These are phyloP conservation scores for Yamadazyma taylorii DNA, from an alignment of 1,139 yeast genomes.

Conservation along the genomic window DNA sequence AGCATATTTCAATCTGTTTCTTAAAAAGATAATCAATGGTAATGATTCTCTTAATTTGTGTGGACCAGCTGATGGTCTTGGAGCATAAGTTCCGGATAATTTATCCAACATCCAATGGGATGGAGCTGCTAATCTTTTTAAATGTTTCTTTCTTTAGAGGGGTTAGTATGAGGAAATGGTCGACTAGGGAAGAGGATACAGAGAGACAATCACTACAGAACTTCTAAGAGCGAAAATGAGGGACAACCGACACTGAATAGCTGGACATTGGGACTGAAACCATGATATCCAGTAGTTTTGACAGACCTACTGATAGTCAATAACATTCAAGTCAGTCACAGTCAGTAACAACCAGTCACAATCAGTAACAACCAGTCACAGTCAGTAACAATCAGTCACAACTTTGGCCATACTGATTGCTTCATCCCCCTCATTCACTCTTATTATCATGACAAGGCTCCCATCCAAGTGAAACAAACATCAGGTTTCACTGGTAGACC, in stretches of 20 bases:
- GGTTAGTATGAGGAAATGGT: too few species aligned
- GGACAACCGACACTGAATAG: too few species aligned
- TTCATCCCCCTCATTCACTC: not conserved
- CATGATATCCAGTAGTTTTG: too few species aligned
- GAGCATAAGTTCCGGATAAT: conserved; percentile 98
- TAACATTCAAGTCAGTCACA: too few species aligned
- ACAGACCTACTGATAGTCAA: too few species aligned
- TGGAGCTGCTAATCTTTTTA: conserved; percentile 62
- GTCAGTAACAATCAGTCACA: not conserved
- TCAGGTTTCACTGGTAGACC: conserved; percentile 11
- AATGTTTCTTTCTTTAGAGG: conserved; percentile 32
- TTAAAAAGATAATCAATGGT: conserved; percentile 95
- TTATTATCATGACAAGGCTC: conserved; percentile 33
- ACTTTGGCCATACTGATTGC: too few species aligned
- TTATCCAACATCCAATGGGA: conserved; percentile 99
- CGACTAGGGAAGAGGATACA: too few species aligned
- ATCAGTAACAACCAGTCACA: too few species aligned
- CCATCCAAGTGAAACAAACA: conserved; percentile 19
- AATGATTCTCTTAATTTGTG: conserved; percentile 99
- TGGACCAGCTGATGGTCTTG: conserved; percentile 99
- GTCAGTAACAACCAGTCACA: not conserved
- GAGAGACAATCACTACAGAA: conserved; percentile 1
- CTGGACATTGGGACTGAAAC: too few species aligned
- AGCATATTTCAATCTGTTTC: conserved; percentile 99
- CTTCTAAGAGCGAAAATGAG: not conserved